These are phyloP conservation scores for Fagopyrum esculentum DNA, from an alignment of 148 eudicot genomes.

Conservation along the genomic window DNA sequence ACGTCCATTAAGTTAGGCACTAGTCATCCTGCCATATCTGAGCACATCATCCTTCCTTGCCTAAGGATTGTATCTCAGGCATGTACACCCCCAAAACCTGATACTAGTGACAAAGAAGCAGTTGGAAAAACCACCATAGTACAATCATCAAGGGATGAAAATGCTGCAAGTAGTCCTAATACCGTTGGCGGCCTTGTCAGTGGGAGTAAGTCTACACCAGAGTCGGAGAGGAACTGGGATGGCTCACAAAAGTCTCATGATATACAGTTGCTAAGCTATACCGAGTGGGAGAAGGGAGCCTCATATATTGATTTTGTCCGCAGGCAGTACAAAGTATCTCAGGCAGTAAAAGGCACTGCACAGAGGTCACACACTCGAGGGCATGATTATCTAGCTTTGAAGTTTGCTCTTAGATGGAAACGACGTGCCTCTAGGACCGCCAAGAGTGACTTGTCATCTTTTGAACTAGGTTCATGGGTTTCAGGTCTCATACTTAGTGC, in stretches of 20 bases:
- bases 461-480: conserved; percentile 99
- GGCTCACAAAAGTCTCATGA: conserved; percentile 76
- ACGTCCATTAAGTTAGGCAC: conserved; percentile 90
- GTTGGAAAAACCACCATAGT: conserved; percentile 40
- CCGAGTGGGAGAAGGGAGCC: conserved; percentile 98
- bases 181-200: conserved; percentile 30
- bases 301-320: conserved; percentile 98
- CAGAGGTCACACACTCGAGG: conserved; percentile 72
- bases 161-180: conserved; percentile 31
- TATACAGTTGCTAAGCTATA: conserved; percentile 77
- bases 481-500: conserved; percentile 94
- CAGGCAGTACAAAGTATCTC: conserved; percentile 93
- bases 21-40: conserved; percentile 95
- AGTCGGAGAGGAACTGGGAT: conserved; percentile 70
- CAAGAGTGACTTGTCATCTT: conserved; percentile 61
- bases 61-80: conserved; percentile 93
- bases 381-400: conserved; percentile 71
- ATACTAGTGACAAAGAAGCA: conserved; percentile 60
- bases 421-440: conserved; percentile 47
- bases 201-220: conserved; percentile 52
- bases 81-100: conserved; percentile 98
- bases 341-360: conserved; percentile 48
- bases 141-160: conserved; percentile 44
- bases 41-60: conserved; percentile 97
- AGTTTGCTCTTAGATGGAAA: conserved; percentile 96